phyloP scores from a whole-genome alignment of 352 stramenopile genomes.

The Phytophthora pluvialis region DNA sequence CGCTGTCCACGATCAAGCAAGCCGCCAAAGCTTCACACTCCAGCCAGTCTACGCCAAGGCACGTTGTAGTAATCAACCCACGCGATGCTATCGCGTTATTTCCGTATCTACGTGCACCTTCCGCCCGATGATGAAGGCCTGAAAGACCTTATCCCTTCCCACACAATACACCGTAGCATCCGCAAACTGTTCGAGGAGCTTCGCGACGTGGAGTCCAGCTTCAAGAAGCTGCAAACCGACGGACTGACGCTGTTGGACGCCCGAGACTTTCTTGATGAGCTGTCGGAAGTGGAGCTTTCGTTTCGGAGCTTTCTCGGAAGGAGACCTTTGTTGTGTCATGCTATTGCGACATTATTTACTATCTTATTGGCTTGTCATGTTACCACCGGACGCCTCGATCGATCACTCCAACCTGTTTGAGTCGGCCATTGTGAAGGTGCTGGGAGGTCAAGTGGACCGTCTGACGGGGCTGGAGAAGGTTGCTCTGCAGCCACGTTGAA shows the following conservation, averaged over 20 bases:
- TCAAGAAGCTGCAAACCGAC: neutral
- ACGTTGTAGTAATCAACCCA: neutral
- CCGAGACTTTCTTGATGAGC: neutral
- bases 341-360: neutral
- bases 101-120: neutral
- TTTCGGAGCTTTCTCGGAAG: neutral
- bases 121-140: neutral
- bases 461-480: neutral
- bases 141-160: neutral
- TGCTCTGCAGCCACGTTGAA: constrained; percentile 1
- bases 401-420: neutral
- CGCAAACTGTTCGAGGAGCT: neutral
- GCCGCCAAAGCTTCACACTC: neutral
- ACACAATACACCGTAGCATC: neutral
- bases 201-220: too few relatives aligned
- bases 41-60: neutral
- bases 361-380: neutral
- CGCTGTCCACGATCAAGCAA: too few relatives aligned
- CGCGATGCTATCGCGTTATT: neutral
- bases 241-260: neutral
- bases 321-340: neutral
- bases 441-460: neutral
- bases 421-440: constrained; percentile 1
- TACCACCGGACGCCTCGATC: neutral
- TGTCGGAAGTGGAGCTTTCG: neutral